Base-by-base conservation (phyloP, 108 stramenopile genomes). In the Fragilaria radians region DNA sequence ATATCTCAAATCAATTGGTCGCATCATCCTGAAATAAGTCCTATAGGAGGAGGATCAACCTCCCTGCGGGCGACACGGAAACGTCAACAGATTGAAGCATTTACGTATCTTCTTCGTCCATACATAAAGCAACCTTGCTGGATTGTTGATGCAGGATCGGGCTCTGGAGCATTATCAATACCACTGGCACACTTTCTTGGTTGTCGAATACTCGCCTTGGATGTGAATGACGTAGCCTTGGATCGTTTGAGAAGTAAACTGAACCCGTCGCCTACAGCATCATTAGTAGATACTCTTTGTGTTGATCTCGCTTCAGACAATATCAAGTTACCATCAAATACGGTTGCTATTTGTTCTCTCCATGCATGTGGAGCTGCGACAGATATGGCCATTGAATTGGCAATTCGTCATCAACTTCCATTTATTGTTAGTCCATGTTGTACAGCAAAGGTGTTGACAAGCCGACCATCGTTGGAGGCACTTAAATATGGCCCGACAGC, bases 341-440 rank as follows among this genome's bases (percentile, higher is more conserved):
- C 27, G 1, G 50, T 32, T 19, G 28, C 62, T 19, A 61, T 68
- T 17, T 28, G 25, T 17, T 68, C 67, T 1, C 29, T 68, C 3
- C 67, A 68, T 32, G 67, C 67, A 2, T 68, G 67, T 54, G 67
- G 67, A 30, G 67, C 67, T 2, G 67, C 67, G 23, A 45, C 50
- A 3, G 67, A 68, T 29, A 19, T 68, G 51, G 67, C 51, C 19
- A 51, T 68, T 9, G 7, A 27, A 19, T 9, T 48, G 28, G 67
- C 67, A 19, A 45, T 30, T 1, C 22, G 26, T 4, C 48, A 18
- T 17, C 19, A 33, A 24, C 19, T 62, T 9, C 67, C 67, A 29
- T 68, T 68, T 61, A 52, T 62, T 22, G 51, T 62, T 2, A 45
- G 54, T 54, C 67, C 67, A 1, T 68, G 67, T 47, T 68, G 67